Evolutionary conservation across 345 rosid species (phyloP).

Genomic region (Stellera chamaejasme): DNA sequence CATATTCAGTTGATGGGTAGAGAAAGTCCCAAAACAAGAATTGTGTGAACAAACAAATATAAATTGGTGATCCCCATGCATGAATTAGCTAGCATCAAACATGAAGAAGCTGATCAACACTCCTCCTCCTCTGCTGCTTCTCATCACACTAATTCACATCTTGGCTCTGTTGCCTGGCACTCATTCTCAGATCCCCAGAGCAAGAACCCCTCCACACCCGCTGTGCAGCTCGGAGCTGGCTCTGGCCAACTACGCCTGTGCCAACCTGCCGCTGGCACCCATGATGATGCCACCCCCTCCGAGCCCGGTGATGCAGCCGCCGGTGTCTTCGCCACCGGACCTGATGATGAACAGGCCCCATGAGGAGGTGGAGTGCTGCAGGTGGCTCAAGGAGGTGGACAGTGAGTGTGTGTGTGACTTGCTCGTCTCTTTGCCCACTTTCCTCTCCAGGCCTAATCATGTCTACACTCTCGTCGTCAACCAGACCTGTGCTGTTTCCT

Average conservation of each 20-base stretch:
- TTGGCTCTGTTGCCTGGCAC: not conserved
- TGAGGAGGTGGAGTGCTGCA: conserved; percentile 50
- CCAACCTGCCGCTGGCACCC: conserved; percentile 25
- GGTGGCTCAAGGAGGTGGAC: conserved; percentile 65
- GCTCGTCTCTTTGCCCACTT: conserved; percentile 60
- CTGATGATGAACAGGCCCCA: too few relatives aligned
- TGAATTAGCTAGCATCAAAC: too few relatives aligned
- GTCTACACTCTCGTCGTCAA: conserved; percentile 40
- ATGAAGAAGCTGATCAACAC: too few relatives aligned
- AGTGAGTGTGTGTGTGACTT: conserved; percentile 68
- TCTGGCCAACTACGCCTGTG: conserved; percentile 61
- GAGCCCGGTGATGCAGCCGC: conserved; percentile 9
- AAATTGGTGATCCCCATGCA: too few relatives aligned
- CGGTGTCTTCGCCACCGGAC: conserved; percentile 15
- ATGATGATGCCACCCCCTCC: conserved; percentile 14
- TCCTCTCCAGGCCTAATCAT: conserved; percentile 62
- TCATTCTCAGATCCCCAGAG: not conserved
- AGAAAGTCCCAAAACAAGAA: too few relatives aligned
- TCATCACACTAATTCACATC: too few relatives aligned
- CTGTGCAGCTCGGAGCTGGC: conserved; percentile 64
- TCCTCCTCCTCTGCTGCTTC: too few relatives aligned
- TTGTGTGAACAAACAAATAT: too few relatives aligned
- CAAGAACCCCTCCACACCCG: conserved; percentile 26
- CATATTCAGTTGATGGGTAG: too few relatives aligned
- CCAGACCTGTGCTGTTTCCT: conserved; percentile 49